Evolutionary conservation across 345 rosid genomes (phyloP).

Genomic region (Dovyalis caffra): DNA sequence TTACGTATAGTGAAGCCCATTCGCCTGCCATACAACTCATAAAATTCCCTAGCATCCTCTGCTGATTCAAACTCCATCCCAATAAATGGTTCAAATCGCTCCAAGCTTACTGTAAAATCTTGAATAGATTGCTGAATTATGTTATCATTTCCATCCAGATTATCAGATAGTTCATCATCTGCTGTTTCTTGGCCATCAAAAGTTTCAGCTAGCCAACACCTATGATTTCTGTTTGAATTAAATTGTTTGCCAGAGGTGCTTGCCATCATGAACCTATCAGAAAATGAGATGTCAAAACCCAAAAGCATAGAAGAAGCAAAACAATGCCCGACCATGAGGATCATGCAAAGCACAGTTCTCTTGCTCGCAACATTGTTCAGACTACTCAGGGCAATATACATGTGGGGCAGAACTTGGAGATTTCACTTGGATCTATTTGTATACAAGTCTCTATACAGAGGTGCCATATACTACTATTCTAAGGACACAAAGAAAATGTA

Average conservation of each 20-base stretch:
- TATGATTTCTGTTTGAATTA: constrained; percentile 25
- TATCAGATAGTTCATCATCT: constrained; percentile 37
- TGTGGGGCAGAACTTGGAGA: not conserved
- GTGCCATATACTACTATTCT: not conserved
- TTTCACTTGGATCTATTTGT: not conserved
- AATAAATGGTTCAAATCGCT: constrained; percentile 24
- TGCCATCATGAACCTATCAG: constrained; percentile 30
- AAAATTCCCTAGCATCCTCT: constrained; percentile 46
- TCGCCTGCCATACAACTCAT: constrained; percentile 40
- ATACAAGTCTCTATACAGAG: not conserved
- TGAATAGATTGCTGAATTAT: constrained; percentile 18
- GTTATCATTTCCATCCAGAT: constrained; percentile 28
- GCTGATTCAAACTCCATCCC: constrained; percentile 43
- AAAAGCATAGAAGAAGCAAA: not conserved
- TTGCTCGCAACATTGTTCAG: not conserved
- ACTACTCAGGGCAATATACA: not conserved
- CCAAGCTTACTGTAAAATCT: constrained; percentile 17
- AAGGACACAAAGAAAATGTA: not conserved
- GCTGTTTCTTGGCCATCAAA: constrained; percentile 37
- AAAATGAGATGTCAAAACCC: not conserved
- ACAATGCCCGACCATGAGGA: not conserved
- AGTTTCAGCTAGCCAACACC: constrained; percentile 38
- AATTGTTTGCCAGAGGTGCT: constrained; percentile 31
- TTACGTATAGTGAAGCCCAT: constrained; percentile 41
- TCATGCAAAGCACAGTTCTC: not conserved